Evolutionary conservation across 2,329 filamentous ascomycete genomes (phyloP), one percentile per base, ranked within the genome.

Genomic region (Clathrospora elynae): DNA sequence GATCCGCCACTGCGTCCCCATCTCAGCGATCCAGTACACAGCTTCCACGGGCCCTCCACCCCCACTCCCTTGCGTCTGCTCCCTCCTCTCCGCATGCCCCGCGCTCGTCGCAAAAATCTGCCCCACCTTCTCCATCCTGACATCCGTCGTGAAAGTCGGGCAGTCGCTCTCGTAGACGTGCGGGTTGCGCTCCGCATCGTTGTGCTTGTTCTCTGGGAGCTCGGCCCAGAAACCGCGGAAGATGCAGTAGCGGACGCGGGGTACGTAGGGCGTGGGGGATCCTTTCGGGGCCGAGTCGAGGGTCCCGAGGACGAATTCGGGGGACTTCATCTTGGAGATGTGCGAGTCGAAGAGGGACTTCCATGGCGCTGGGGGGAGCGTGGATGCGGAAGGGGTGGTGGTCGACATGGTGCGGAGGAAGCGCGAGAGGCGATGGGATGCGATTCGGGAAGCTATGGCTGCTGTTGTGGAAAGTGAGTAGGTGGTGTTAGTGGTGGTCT

Each of bases 81-180:
- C 73, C 5, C 61, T 64, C 22, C 71, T 70, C 20, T 71, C 66
- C 5, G 77, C 76, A 36, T 76, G 71, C 6, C 73, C 76, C 16
- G 71, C 66, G 8, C 73, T 74, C 4, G 72, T 77, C 5, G 72
- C 74, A 49, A 84, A 81, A 3, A 97, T 71, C 69, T 96, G 86
- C 2, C 76, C 75, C 0, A 87, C 77, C 75, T 97, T 97, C 46
- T 84, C 80, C 89, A 95, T 96, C 31, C 92, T 82, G 6, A 82
- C 82, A 68, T 97, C 93, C 0, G 90, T 96, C 1, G 92, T 96
- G 62, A 96, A 85, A 1, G 87, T 86, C 3, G 87, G 80, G 57
- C 92, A 74, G 54, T 97, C 90, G 57, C 83, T 89, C 61, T 87
- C 84, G 64, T 82, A 96, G 1, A 81, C 72, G 5, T 73, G 56